These are phyloP conservation scores for Porcisia deanei DNA, from an alignment of 208 protist genomes.

Conservation along the genomic window DNA sequence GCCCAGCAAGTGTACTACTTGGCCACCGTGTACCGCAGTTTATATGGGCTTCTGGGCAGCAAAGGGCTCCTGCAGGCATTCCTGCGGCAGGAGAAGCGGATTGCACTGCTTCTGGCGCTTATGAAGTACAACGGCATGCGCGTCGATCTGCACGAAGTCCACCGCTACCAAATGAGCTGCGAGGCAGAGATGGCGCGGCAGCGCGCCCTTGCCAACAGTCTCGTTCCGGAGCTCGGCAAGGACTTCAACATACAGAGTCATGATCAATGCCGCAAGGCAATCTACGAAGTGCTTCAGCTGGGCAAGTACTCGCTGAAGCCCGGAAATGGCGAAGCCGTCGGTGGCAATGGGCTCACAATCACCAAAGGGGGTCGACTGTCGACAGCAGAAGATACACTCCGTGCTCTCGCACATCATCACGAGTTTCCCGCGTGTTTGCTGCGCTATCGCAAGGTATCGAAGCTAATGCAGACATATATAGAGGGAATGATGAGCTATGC, in stretches of 20 bases:
- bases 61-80: constrained; percentile 84
- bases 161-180: constrained; percentile 56
- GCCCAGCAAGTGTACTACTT: constrained; percentile 77
- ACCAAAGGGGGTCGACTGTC: constrained; percentile 88
- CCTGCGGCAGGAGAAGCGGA: constrained; percentile 84
- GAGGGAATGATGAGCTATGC: constrained; percentile 85
- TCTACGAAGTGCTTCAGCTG: constrained; percentile 90
- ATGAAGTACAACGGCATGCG: constrained; percentile 79
- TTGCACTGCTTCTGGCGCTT: constrained; percentile 63
- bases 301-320: constrained; percentile 43
- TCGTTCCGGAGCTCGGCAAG: constrained; percentile 48
- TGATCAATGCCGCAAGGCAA: constrained; percentile 75
- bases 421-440: constrained; percentile 73
- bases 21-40: constrained; percentile 69
- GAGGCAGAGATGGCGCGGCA: constrained; percentile 48
- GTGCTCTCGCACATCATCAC: constrained; percentile 69
- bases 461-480: constrained; percentile 89
- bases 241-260: constrained; percentile 88
- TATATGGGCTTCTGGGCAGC: constrained; percentile 79
- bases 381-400: constrained; percentile 88
- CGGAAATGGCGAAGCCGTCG: constrained; percentile 14
- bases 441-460: constrained; percentile 81
- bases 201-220: constrained; percentile 29
- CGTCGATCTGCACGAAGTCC: constrained; percentile 67
- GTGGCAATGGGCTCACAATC: constrained; percentile 36